Percentiles rank a stretch among this genome's conserved stretches.
Conservation (phyloP, 2,329 filamentous ascomycete species). For the Gnomoniopsis sp. region DNA sequence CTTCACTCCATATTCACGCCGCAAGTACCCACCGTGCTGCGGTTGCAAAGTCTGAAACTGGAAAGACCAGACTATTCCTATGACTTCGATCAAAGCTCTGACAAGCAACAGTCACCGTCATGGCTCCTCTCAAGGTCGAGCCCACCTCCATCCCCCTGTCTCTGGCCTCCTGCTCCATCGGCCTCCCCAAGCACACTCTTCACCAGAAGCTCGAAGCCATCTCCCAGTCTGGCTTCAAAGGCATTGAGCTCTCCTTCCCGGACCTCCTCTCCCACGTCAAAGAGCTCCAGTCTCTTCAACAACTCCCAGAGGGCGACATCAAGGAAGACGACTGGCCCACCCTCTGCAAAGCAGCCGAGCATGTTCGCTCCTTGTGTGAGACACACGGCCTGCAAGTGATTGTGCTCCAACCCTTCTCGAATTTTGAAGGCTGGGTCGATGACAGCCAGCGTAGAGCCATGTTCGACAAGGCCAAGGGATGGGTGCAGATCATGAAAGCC, state of each 20-base stretch:
- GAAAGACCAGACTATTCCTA: not conserved
- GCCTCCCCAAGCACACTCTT: slow-evolving; percentile 42
- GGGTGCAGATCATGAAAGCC: slow-evolving; percentile 69
- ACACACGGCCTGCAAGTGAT: slow-evolving; percentile 57
- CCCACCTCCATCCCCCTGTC: slow-evolving; percentile 38
- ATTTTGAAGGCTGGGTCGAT: slow-evolving; percentile 72
- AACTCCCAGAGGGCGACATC: slow-evolving; percentile 36
- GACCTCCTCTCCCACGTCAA: slow-evolving; percentile 65
- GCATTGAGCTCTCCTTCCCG: slow-evolving; percentile 71
- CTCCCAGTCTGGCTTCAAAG: slow-evolving; percentile 61
- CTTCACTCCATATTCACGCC: too few species aligned
- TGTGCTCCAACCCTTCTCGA: slow-evolving; percentile 72
- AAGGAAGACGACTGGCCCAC: slow-evolving; percentile 56
- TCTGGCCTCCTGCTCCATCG: slow-evolving; percentile 55
- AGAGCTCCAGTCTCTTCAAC: slow-evolving; percentile 33
- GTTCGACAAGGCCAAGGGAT: slow-evolving; percentile 60
- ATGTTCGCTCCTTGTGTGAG: slow-evolving; percentile 53
- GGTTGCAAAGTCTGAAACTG: not conserved
- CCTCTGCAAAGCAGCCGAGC: slow-evolving; percentile 50
- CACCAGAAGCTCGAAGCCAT: slow-evolving; percentile 61
- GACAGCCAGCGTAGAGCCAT: slow-evolving; percentile 58
- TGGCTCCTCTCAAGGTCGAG: slow-evolving; percentile 1
- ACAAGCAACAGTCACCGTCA: not conserved
- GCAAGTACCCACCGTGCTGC: too few species aligned
- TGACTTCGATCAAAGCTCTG: not conserved